phyloP scores from a whole-genome alignment of 2,329 filamentous ascomycete species.

The Calonectria pauciramosa region DNA sequence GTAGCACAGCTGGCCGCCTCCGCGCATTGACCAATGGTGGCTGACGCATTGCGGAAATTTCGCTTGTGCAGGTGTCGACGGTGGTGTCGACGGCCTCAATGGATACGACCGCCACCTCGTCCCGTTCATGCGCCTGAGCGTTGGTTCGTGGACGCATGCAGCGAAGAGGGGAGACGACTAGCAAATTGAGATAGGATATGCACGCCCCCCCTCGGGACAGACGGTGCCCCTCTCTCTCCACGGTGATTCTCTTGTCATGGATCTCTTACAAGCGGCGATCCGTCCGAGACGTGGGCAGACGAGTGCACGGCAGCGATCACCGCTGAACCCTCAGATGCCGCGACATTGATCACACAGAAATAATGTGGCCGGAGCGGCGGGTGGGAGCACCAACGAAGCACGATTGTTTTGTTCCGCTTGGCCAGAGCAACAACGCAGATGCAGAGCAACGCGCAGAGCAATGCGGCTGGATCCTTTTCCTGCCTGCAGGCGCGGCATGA shows the following conservation, averaged over 20 bases:
- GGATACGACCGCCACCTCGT: neutral
- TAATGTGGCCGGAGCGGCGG: neutral
- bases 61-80: constrained; percentile 31
- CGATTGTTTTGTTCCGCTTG: neutral
- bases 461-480: neutral
- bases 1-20: neutral
- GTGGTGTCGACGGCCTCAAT: constrained; percentile 23
- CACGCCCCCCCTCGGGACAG: constrained; percentile 5
- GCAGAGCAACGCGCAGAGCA: neutral
- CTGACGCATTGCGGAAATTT: constrained; percentile 33
- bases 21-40: constrained; percentile 12
- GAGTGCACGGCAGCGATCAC: neutral
- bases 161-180: neutral
- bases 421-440: neutral
- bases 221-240: neutral
- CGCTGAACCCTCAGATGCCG: neutral
- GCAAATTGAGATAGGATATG: constrained; percentile 17
- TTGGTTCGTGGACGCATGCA: constrained; percentile 6
- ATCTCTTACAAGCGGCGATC: neutral
- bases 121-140: constrained; percentile 29
- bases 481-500: neutral
- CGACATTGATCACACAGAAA: neutral
- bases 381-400: neutral
- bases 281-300: neutral
- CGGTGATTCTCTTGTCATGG: neutral